These are phyloP conservation scores for Phaeotremella skinneri DNA, from an alignment of 768 basidiomycete genomes.

Conservation along the genomic window DNA sequence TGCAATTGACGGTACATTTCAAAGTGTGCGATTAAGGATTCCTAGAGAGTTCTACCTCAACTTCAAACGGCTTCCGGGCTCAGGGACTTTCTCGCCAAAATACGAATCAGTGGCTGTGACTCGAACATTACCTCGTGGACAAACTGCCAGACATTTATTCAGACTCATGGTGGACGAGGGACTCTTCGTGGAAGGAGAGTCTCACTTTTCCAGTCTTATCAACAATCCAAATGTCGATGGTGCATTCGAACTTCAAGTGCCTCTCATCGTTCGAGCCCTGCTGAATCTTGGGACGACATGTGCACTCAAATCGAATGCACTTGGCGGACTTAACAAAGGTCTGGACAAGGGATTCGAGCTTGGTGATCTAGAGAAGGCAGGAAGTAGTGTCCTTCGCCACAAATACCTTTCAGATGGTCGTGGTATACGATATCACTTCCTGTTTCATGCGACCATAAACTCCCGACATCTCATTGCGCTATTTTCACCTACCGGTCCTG, in stretches of 20 bases:
- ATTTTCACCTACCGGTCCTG: slow-evolving; percentile 69
- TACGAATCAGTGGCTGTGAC: slow-evolving; percentile 73
- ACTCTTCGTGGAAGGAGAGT: slow-evolving; percentile 75
- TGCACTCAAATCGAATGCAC: slow-evolving; percentile 60
- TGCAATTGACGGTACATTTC: slow-evolving; percentile 71
- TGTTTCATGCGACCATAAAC: slow-evolving; percentile 77
- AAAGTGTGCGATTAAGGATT: slow-evolving; percentile 77
- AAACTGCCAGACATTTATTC: slow-evolving; percentile 74
- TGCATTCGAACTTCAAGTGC: slow-evolving; percentile 88
- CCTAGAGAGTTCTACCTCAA: slow-evolving; percentile 92
- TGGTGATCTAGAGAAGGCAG: slow-evolving; percentile 68
- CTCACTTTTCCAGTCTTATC: slow-evolving; percentile 86
- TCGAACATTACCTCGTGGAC: slow-evolving; percentile 73
- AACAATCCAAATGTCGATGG: slow-evolving; percentile 95
- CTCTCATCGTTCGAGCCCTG: slow-evolving; percentile 75
- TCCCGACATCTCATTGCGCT: slow-evolving; percentile 83
- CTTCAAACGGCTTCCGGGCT: slow-evolving; percentile 66
- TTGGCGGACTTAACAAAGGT: slow-evolving; percentile 74
- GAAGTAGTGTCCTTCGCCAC: slow-evolving; percentile 60
- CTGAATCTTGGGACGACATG: slow-evolving; percentile 83
- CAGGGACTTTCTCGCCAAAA: slow-evolving; percentile 66
- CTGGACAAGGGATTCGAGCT: slow-evolving; percentile 80
- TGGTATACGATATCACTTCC: slow-evolving; percentile 72
- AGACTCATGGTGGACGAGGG: slow-evolving; percentile 79
- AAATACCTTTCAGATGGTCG: slow-evolving; percentile 72